Evolutionary conservation across 2,329 filamentous ascomycete species (phyloP).

Genomic region (Fusarium sp.): DNA sequence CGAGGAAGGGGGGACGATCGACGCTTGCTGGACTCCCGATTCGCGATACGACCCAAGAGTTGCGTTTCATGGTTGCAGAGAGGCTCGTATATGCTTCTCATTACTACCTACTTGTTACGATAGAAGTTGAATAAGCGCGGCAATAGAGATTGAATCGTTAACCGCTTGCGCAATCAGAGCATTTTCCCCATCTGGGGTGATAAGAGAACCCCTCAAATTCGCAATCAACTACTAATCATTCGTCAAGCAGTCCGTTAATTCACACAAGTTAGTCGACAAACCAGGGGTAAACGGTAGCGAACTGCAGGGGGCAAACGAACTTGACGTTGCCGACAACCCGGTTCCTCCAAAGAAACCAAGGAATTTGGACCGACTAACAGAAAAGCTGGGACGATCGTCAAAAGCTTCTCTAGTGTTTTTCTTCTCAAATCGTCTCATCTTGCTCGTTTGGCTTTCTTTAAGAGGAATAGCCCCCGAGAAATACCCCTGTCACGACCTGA

Average conservation of each 20-base stretch:
- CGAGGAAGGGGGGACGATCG: slow-evolving; percentile 15
- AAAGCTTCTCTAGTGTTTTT: slow-evolving; percentile 3
- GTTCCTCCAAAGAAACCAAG: not conserved
- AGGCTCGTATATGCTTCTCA: not conserved
- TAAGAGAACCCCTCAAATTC: not conserved
- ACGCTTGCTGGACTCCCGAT: slow-evolving; percentile 8
- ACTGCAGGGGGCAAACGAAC: not conserved
- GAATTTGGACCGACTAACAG: not conserved
- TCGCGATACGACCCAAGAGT: not conserved
- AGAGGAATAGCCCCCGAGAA: slow-evolving; percentile 8
- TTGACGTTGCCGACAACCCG: slow-evolving; percentile 28
- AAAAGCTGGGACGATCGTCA: slow-evolving; percentile 8
- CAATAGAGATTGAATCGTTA: not conserved
- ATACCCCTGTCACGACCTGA: slow-evolving; percentile 39
- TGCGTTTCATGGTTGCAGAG: not conserved
- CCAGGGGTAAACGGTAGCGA: slow-evolving; percentile 1
- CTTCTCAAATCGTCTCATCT: slow-evolving; percentile 17
- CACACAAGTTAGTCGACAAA: not conserved
- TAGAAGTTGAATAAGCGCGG: not conserved
- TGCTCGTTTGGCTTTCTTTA: slow-evolving; percentile 3
- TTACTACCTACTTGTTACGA: not conserved
- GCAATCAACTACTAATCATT: not conserved
- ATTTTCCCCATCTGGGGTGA: not conserved
- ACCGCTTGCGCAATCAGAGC: not conserved
- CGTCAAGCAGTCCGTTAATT: not conserved